Conservation (phyloP, 2,329 filamentous ascomycete genomes). For the Colletotrichum camelliae region DNA sequence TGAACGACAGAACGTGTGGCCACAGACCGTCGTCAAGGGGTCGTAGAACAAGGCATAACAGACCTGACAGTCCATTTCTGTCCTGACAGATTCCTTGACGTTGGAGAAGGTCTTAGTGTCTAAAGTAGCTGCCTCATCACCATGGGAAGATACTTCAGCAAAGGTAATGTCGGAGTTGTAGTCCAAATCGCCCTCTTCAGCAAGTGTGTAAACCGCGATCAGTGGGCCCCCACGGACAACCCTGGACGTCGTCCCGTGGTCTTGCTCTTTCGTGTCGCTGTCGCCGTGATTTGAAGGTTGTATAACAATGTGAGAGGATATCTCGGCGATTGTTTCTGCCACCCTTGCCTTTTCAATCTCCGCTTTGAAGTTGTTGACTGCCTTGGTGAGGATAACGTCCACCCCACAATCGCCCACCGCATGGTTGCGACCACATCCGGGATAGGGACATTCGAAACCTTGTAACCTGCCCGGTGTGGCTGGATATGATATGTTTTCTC, state of each 20-base stretch:
- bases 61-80: slow-evolving; percentile 86
- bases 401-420: slow-evolving; percentile 76
- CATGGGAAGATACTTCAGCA: slow-evolving; percentile 27
- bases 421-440: slow-evolving; percentile 72
- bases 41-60: slow-evolving; percentile 85
- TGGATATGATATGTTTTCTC: slow-evolving; percentile 80
- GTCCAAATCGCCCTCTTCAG: slow-evolving; percentile 63
- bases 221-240: slow-evolving; percentile 64
- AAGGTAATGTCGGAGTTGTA: slow-evolving; percentile 63
- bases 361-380: slow-evolving; percentile 64
- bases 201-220: slow-evolving; percentile 70
- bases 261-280: slow-evolving; percentile 39
- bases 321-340: slow-evolving; percentile 35
- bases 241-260: slow-evolving; percentile 33
- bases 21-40: slow-evolving; percentile 83
- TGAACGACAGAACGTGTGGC: slow-evolving; percentile 86
- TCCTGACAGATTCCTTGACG: slow-evolving; percentile 65
- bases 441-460: slow-evolving; percentile 78
- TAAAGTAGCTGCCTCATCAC: slow-evolving; percentile 28
- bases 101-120: slow-evolving; percentile 49
- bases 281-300: slow-evolving; percentile 13
- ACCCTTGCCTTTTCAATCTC: slow-evolving; percentile 51
- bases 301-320: slow-evolving; percentile 43
- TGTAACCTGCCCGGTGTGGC: slow-evolving; percentile 67
- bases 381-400: slow-evolving; percentile 78